phyloP scores from a whole-genome alignment of 257 asterid species.

The Echites panduratus region DNA sequence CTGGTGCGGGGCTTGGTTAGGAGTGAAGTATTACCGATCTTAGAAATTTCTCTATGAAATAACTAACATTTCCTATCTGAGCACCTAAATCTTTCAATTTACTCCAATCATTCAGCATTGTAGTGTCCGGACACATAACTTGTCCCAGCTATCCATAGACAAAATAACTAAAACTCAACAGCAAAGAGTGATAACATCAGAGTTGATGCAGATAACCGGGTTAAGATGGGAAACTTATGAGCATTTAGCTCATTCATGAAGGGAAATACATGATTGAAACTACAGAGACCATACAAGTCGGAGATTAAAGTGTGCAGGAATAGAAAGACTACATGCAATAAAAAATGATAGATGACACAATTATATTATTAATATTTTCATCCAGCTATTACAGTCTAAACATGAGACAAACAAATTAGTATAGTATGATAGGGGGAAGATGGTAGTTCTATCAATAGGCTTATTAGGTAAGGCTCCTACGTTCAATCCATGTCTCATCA shows the following conservation, averaged over 20 bases:
- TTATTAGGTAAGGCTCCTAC: not conserved
- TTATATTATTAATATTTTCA: not conserved
- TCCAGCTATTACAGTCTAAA: not conserved
- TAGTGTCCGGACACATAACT: not conserved
- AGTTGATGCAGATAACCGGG: not conserved
- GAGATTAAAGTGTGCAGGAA: not conserved
- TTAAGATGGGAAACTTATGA: too few species aligned
- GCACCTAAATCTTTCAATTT: not conserved
- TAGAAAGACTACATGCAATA: not conserved
- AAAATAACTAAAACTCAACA: not conserved
- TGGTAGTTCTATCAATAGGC: not conserved
- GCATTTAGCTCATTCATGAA: not conserved
- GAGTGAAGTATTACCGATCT: not conserved
- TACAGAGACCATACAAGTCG: not conserved
- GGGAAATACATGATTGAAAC: not conserved
- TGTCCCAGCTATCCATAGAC: not conserved
- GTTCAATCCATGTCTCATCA: not conserved
- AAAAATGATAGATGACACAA: not conserved
- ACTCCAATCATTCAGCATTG: not conserved
- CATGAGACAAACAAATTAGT: not conserved
- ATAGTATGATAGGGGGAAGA: not conserved
- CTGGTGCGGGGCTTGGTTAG: not conserved
- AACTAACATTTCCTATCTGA: not conserved
- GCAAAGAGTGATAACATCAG: not conserved
- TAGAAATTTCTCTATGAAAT: not conserved